phyloP scores from a whole-genome alignment of 2,329 filamentous ascomycete species.

The Alternaria gansuensis region DNA sequence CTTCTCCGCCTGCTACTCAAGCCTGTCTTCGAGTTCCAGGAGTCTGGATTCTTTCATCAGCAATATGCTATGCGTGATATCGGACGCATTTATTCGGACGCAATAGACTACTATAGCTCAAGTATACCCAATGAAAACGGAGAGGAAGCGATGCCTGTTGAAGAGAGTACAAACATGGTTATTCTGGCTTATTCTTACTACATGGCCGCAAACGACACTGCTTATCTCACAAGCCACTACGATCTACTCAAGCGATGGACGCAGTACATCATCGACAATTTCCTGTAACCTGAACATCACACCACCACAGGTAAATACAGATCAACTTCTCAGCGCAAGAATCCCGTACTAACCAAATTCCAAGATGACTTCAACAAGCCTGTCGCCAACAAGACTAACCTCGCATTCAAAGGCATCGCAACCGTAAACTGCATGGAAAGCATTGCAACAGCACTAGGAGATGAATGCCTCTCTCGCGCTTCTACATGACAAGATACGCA shows the following conservation, averaged over 20 bases:
- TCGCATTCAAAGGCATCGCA: conserved; percentile 4
- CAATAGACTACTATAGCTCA: neutral
- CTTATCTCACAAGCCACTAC: neutral
- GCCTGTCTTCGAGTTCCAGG: conserved; percentile 4
- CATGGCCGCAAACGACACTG: neutral
- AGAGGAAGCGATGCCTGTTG: conserved; percentile 5
- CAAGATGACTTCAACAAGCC: conserved; percentile 1
- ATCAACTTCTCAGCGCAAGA: neutral
- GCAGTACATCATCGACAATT: neutral
- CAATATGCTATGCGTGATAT: conserved; percentile 8
- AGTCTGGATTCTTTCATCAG: neutral
- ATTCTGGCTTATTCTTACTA: conserved; percentile 1
- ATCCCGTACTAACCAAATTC: neutral
- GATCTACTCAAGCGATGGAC: conserved; percentile 3
- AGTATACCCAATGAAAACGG: neutral
- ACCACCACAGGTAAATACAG: neutral
- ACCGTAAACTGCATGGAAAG: neutral
- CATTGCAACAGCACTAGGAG: neutral
- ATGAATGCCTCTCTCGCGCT: neutral
- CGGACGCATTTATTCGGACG: neutral
- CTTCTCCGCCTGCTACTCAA: conserved; percentile 7
- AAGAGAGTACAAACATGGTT: conserved; percentile 4
- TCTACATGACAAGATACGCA: neutral
- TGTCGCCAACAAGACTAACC: conserved; percentile 2
- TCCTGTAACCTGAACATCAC: neutral